phyloP scores from a whole-genome alignment of 345 rosid species.

The Syzygium grande region DNA sequence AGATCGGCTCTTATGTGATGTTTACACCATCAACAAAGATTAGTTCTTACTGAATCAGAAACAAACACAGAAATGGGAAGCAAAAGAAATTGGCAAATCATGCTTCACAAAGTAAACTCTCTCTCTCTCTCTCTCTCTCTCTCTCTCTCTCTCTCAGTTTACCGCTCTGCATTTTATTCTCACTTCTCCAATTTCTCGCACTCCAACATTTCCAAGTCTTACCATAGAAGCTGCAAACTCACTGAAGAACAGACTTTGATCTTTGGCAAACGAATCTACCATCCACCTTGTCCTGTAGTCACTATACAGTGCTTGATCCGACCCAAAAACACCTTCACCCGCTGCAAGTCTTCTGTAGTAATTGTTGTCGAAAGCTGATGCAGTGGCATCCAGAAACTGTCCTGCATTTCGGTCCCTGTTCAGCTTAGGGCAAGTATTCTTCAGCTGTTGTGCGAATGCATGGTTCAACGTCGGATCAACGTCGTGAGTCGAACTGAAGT shows the following conservation, averaged over 20 bases:
- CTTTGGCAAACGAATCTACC: slow-evolving; percentile 46
- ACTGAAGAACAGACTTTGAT: slow-evolving; percentile 53
- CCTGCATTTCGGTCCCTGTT: slow-evolving; percentile 51
- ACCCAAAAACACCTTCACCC: slow-evolving; percentile 57
- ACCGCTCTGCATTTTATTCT: slow-evolving; percentile 39
- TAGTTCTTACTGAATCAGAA: neutral
- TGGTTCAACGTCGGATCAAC: slow-evolving; percentile 56
- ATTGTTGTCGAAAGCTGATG: slow-evolving; percentile 50
- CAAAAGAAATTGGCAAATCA: neutral
- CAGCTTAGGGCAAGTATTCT: slow-evolving; percentile 33
- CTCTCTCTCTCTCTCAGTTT: slow-evolving; percentile 19
- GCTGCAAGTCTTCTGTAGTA: slow-evolving; percentile 52
- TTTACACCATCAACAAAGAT: neutral
- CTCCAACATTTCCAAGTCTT: slow-evolving; percentile 64
- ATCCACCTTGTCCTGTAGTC: slow-evolving; percentile 52
- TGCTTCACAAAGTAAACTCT: neutral
- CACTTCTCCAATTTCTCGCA: slow-evolving; percentile 55
- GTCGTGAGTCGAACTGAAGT: slow-evolving; percentile 47
- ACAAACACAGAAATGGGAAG: neutral
- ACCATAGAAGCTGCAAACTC: slow-evolving; percentile 68
- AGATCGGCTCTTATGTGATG: neutral
- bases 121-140: neutral
- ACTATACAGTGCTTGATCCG: slow-evolving; percentile 48
- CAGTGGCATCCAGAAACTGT: slow-evolving; percentile 51
- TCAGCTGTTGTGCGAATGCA: slow-evolving; percentile 32